A percentile compares a stretch with the other conserved stretches of the same genome.
Conservation (phyloP, 108 stramenopile genomes). For the Skeletonema costatum region DNA sequence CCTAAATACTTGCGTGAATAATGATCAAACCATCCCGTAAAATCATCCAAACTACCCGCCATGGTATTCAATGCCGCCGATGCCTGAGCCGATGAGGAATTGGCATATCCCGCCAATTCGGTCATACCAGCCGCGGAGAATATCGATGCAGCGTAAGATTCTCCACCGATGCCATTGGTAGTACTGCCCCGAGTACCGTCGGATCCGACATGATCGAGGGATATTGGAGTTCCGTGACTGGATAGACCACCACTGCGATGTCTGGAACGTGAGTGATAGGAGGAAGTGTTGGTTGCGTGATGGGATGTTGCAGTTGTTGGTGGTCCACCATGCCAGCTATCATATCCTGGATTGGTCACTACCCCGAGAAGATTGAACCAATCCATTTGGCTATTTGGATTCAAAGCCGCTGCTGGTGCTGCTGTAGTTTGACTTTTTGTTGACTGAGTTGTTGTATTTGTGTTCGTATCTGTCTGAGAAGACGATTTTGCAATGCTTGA, state of each 20-base stretch:
- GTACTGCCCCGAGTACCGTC: conserved; percentile 11
- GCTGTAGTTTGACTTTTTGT: conserved; percentile 5
- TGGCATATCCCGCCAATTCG: conserved; percentile 31
- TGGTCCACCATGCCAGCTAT: conserved; percentile 9
- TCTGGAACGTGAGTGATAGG: conserved; percentile 2
- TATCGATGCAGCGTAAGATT: conserved; percentile 20
- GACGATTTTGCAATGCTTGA: background rate
- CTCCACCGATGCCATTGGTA: background rate
- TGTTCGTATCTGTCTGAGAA: background rate
- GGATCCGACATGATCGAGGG: conserved; percentile 32
- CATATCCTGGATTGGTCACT: conserved; percentile 73
- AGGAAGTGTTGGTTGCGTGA: background rate
- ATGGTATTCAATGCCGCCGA: conserved; percentile 7
- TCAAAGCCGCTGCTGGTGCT: conserved; percentile 3
- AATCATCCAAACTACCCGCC: conserved; percentile 31
- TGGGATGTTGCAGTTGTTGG: background rate
- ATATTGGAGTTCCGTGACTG: conserved; percentile 35
- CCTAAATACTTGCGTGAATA: conserved; percentile 48
- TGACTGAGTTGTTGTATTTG: conserved; percentile 1
- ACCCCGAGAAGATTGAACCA: conserved; percentile 85
- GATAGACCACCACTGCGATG: conserved; percentile 20
- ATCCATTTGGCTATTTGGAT: conserved; percentile 62
- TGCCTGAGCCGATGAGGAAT: conserved; percentile 20
- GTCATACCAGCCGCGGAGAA: conserved; percentile 22
- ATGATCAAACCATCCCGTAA: conserved; percentile 52